Evolutionary conservation across 768 basidiomycete genomes (phyloP), one percentile per base, ranked within the genome.

Genomic region (Pisolithus orientalis): DNA sequence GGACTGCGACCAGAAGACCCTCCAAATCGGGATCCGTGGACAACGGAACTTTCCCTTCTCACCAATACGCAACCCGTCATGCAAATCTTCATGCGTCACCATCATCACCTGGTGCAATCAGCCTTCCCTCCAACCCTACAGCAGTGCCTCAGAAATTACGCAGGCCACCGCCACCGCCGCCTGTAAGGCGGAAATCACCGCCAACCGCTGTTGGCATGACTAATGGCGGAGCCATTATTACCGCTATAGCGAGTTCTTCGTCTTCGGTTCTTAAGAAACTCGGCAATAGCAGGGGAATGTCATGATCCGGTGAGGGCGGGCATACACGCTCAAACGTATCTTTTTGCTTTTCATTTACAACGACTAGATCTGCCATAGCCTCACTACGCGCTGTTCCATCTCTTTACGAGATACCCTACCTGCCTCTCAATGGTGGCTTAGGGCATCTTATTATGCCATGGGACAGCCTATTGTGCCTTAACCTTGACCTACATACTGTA

Each of bases 131-230:
- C 39, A 50, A 53, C 49, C 49, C 53, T 10, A 55, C 62, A 44
- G 50, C 52, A 31, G 57, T 57, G 34, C 63, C 62, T n/a, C 62
- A 54, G 28, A 65, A 64, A 52, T 44, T 48, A 47, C 74, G 78
- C 50, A 68, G 81, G 51, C 77, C 86, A 2, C 83, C 87, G 0
- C 82, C 87, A n/a, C 77, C 82, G 9, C 84, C 85, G 17, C 77
- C 77, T 3, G 81, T 82, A 61, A 74, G 87, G 43, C 70, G 87
- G 61, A 86, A 85, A 58, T 82, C 87, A 1, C 87, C 88, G 32
- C 83, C 87, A 14, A 74, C 84, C 43, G 85, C 88, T 9, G 68
- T 76, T 1, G 73, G 71, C 29, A 72, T 64, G 46, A 76, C 75
- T 0, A 73, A 76, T 50, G 61, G 76, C 13, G 82, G 80, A 8